Evolutionary conservation across 1,284 basidiomycete species (phyloP).

Genomic region (Moesziomyces aphidis): DNA sequence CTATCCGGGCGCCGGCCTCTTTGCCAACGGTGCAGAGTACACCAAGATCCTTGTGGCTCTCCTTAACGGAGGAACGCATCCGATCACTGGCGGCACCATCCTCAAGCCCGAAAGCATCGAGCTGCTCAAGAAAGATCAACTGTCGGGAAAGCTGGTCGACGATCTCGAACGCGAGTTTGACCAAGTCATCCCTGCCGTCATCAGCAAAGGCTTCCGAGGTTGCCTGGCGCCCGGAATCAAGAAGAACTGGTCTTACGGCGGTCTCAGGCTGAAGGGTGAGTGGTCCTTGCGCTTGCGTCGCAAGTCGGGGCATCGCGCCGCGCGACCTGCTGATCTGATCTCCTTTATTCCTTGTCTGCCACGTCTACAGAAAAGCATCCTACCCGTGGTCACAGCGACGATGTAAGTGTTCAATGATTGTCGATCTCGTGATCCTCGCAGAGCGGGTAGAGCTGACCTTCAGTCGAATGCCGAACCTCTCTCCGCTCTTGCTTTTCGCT

Average conservation of each 20-base stretch:
- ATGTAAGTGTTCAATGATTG: not conserved
- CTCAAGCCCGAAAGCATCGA: constrained; percentile 53
- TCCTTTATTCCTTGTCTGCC: not conserved
- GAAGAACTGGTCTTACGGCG: constrained; percentile 26
- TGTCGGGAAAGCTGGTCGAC: constrained; percentile 15
- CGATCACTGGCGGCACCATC: constrained; percentile 41
- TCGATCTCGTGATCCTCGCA: not conserved
- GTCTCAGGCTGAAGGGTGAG: constrained; percentile 8
- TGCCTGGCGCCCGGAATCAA: constrained; percentile 16
- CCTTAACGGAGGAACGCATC: constrained; percentile 54
- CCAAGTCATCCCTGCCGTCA: constrained; percentile 9
- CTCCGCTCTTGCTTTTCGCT: not conserved
- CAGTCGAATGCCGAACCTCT: not conserved
- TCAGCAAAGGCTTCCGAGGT: constrained; percentile 16
- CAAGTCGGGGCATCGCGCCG: no score
- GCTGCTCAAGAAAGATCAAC: constrained; percentile 41
- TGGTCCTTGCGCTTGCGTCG: not conserved
- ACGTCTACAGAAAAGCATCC: constrained; percentile 14
- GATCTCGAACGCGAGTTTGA: constrained; percentile 17
- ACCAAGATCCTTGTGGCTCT: constrained; percentile 48
- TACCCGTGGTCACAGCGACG: constrained; percentile 21
- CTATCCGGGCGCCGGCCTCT: constrained; percentile 44
- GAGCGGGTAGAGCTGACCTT: not conserved
- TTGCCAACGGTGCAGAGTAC: constrained; percentile 27
- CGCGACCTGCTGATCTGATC: not conserved